phyloP scores from a whole-genome alignment of 331 rosid genomes.

The Saraca asoca region DNA sequence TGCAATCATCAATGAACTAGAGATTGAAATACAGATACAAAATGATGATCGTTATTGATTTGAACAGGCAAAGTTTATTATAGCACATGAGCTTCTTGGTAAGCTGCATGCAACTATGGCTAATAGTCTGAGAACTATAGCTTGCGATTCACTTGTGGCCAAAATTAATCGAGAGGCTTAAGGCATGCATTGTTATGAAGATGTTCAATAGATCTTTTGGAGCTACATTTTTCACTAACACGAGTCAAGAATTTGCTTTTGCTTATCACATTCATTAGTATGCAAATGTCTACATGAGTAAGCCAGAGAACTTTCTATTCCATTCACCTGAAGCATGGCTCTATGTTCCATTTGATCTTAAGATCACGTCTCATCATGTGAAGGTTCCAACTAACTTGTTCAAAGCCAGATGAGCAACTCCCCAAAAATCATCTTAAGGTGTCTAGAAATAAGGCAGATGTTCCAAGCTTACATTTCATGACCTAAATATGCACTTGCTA shows the following conservation, averaged over 20 bases:
- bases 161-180: conserved; percentile 72
- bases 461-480: too few species aligned
- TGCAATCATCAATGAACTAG: conserved; percentile 89
- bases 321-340: conserved; percentile 94
- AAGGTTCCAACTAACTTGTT: conserved; percentile 82
- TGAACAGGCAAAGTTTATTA: conserved; percentile 95
- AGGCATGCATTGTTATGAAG: conserved; percentile 73
- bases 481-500: too few species aligned
- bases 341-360: conserved; percentile 87
- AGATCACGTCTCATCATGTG: conserved; percentile 95
- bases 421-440: conserved; percentile 7
- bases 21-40: conserved; percentile 87
- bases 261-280: conserved; percentile 92
- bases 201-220: conserved; percentile 88
- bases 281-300: conserved; percentile 97
- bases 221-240: conserved; percentile 83
- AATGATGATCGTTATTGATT: conserved; percentile 74
- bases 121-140: conserved; percentile 47
- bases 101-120: conserved; percentile 73
- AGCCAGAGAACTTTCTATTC: conserved; percentile 85
- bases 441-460: too few species aligned
- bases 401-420: conserved; percentile 41
- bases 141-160: conserved; percentile 56
- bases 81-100: conserved; percentile 82
- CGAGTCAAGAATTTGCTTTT: conserved; percentile 94